A percentile compares a stretch with the other conserved stretches of the same genome.
phyloP scores from a whole-genome alignment of 768 basidiomycete genomes.

The Boletus sp. region DNA sequence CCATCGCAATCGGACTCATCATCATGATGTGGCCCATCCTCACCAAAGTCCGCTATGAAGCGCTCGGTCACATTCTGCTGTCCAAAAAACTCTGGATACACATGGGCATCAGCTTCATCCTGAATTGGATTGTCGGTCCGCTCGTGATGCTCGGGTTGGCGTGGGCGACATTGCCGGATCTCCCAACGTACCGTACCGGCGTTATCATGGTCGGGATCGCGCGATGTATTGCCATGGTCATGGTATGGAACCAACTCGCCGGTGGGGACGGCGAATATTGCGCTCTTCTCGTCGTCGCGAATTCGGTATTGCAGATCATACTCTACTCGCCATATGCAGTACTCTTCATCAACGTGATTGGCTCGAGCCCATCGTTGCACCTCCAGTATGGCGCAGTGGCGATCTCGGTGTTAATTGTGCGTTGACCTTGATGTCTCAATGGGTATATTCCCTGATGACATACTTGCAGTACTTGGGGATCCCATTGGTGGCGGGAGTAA shows the following conservation, averaged over 20 bases:
- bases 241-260: constrained; percentile 81
- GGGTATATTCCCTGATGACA: background rate
- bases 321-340: constrained; percentile 68
- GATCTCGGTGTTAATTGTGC: constrained; percentile 68
- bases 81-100: constrained; percentile 62
- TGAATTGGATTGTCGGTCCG: constrained; percentile 83
- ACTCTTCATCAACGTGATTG: constrained; percentile 71
- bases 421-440: constrained; percentile 25
- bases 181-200: constrained; percentile 70
- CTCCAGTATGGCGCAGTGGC: constrained; percentile 60
- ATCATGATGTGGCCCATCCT: constrained; percentile 89
- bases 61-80: constrained; percentile 54
- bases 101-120: constrained; percentile 58
- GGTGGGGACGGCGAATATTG: constrained; percentile 69
- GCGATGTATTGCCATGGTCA: constrained; percentile 57
- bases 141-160: constrained; percentile 83
- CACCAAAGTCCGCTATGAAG: constrained; percentile 76
- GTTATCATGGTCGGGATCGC: constrained; percentile 73
- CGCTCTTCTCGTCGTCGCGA: constrained; percentile 77
- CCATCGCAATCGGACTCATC: constrained; percentile 77
- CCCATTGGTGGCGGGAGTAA: constrained; percentile 65
- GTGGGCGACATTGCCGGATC: constrained; percentile 83
- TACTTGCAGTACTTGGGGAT: constrained; percentile 72
- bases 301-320: constrained; percentile 75
- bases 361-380: constrained; percentile 40